Evolutionary conservation across 768 basidiomycete species (phyloP).

Genomic region (Tephrocybe sp.): DNA sequence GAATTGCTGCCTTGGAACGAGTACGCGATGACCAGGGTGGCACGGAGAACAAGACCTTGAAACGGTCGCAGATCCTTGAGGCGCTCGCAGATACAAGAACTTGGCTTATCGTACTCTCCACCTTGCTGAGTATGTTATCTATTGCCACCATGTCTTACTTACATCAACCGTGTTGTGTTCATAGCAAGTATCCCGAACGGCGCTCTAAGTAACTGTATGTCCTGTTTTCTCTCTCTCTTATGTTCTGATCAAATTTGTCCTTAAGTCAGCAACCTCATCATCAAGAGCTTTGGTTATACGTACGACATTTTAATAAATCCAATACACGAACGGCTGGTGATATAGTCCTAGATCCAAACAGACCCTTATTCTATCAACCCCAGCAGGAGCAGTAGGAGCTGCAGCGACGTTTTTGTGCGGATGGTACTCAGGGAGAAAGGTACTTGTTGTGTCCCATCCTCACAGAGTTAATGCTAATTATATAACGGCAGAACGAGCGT

Average conservation of each 20-base stretch:
- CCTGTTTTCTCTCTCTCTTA: background rate
- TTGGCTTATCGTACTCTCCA: conserved; percentile 62
- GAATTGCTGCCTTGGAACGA: conserved; percentile 62
- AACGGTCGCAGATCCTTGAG: conserved; percentile 58
- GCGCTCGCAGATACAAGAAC: conserved; percentile 58
- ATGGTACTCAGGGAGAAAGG: conserved; percentile 69
- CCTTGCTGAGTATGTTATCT: conserved; percentile 49
- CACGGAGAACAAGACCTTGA: conserved; percentile 58
- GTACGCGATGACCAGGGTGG: conserved; percentile 69
- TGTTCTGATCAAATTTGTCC: background rate
- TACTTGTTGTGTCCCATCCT: conserved; percentile 14
- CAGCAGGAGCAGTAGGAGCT: conserved; percentile 51
- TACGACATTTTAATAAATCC: conserved; percentile 24
- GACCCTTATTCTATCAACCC: conserved; percentile 59
- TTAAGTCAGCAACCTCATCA: conserved; percentile 60
- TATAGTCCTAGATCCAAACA: conserved; percentile 47
- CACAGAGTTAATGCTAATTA: background rate
- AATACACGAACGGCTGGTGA: background rate
- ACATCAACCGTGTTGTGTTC: background rate
- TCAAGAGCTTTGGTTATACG: conserved; percentile 67
- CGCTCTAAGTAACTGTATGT: conserved; percentile 60
- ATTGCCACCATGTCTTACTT: background rate
- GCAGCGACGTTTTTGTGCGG: conserved; percentile 52
- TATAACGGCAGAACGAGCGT: conserved; percentile 47
- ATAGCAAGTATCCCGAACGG: conserved; percentile 69